Evolutionary conservation across 768 basidiomycete genomes (phyloP), one percentile per base, ranked within the genome.

Genomic region (Sporobolomyces roseus): DNA sequence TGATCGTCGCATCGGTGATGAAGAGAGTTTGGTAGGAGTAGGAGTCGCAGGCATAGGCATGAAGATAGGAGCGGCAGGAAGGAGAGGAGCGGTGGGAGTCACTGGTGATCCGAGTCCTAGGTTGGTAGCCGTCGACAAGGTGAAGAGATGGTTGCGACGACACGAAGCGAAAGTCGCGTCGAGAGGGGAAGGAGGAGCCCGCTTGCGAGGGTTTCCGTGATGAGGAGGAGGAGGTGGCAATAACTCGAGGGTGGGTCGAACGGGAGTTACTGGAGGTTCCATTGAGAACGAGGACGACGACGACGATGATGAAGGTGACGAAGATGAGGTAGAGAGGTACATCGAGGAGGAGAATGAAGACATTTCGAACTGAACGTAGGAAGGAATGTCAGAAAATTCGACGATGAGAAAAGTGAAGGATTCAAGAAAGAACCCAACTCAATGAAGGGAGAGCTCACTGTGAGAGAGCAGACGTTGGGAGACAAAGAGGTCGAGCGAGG

Each of bases 61-160:
- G 65, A 67, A 71, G 58, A 66, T 63, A n/a, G 61, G 55, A 2
- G 61, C 61, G 5, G 70, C 51, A 3, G 70, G 62, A 30, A 66
- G 56, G 29, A 71, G 56, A 3, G 70, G 65, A 2, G 70, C 65
- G 0, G 54, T 46, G 23, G 70, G 70, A 0, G 58, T 66, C 48
- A 61, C 49, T 3, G 63, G 59, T 3, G 63, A 70, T 27, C 54
- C 23, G 38, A 51, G 68, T 4, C n/a, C n/a, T 9, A 54, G 35
- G 33, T 62, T 61, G 23, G 41, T 25, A 5, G 64, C 30, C 19
- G 60, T 53, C 43, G 63, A 61, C 29, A 65, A 52, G n/a, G 62
- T 45, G 59, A 66, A 66, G 52, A 61, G 60, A 59, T 59, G 51
- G 45, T 50, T 59, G 13, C 46, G 45, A 41, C 52, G 62, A 8